Base-by-base conservation (phyloP, 179 eudicot genomes). In the Silene noctiflora region DNA sequence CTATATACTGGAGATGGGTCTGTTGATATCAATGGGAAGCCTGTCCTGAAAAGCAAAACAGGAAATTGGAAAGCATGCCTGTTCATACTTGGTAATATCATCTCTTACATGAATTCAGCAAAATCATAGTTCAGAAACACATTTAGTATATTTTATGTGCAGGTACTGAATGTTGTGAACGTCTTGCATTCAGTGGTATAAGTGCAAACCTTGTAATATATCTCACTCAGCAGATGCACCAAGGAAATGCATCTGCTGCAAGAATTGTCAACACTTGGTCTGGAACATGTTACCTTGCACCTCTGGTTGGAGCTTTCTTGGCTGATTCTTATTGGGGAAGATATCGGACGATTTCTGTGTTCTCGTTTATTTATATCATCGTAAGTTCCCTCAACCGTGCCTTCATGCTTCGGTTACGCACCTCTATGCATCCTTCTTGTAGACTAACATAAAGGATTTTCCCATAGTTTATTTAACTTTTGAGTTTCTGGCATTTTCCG, bases 241-340 rank as follows among this genome's bases (percentile, higher is more conserved):
- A 63, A 75, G 71, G 77, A 63, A 75, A 75, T 27, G 71, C 51
- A 20, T 75, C 77, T 75, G 77, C 77, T 75, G 77, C 76, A 73
- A 73, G 39, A 61, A 35, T 29, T 61, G 76, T 29, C 39, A 22
- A 14, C 19, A 35, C 27, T 22, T 75, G 77, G 77, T 1, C n/a
- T 21, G 77, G 77, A 53, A 64, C 71, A 62, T 75, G 77, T 75
- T 75, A 42, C 44, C 77, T 75, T 25, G 48, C 77, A 24, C 71
- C 77, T 63, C 70, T 75, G 64, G 22, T 75, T 46, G 77, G 75
- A 58, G 76, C 76, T 20, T 60, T 73, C 67, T 21, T 73, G 22
- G 76, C 76, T 9, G 76, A 73, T 42, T 33, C 76, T 33, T 73
- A 60, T 13, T 42, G 68, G 76, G 76, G 76, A 60, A 73, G 76